These are phyloP conservation scores for Gracilaria vermiculophylla DNA, from an alignment of 23 red algal genomes.

Conservation along the genomic window DNA sequence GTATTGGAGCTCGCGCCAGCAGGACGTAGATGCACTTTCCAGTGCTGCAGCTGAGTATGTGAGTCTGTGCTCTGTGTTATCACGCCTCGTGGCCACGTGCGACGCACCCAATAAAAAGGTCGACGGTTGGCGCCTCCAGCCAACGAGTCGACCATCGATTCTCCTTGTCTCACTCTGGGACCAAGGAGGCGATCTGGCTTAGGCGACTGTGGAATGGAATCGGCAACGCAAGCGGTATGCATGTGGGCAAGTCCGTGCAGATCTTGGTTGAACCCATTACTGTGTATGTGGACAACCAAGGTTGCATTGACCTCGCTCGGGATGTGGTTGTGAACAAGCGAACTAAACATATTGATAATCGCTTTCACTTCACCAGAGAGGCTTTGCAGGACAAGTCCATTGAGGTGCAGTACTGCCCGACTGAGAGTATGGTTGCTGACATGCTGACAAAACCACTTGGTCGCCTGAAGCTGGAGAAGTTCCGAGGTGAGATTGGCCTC, in stretches of 20 bases:
- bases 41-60: constrained; percentile 50
- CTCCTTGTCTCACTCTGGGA: no score
- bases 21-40: constrained; percentile 42
- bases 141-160: no score
- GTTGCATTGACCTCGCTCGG: constrained; percentile 1
- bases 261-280: background rate
- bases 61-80: constrained; percentile 26
- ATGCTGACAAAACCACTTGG: constrained; percentile 17
- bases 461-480: constrained; percentile 21
- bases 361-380: background rate
- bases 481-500: constrained; percentile 10
- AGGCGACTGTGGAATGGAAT: constrained; percentile 12
- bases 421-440: background rate
- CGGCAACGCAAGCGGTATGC: background rate
- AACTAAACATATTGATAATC: constrained; percentile 27
- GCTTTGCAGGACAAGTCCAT: constrained; percentile 3
- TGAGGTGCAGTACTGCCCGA: constrained; percentile 5
- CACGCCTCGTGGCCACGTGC: no score
- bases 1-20: constrained; percentile 26
- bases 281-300: constrained; percentile 27
- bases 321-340: constrained; percentile 4
- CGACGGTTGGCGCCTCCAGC: no score
- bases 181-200: constrained; percentile 31
- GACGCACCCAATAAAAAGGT: no score
- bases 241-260: background rate